Percentiles rank a stretch among this genome's conserved stretches.
Conservation (phyloP, 2,329 filamentous ascomycete genomes). For the Aspergillus ibericus region DNA sequence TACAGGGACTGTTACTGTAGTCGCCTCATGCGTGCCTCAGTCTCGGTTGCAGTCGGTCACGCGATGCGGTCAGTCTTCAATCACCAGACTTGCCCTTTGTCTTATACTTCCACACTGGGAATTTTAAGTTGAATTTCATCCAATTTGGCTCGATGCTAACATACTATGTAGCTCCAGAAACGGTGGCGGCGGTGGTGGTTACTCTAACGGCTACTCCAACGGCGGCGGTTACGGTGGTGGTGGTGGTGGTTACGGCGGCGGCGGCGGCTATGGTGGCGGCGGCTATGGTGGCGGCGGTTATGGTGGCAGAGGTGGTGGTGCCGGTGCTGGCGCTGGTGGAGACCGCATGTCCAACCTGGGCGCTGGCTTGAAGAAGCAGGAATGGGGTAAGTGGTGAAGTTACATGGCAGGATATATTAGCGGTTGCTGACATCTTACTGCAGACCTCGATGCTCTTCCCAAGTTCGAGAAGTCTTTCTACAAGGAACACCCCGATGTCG, state of each 20-base stretch:
- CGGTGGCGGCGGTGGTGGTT: slow-evolving; percentile 55
- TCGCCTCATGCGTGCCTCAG: background rate
- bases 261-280: slow-evolving; percentile 31
- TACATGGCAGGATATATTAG: background rate
- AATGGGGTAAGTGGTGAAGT: slow-evolving; percentile 68
- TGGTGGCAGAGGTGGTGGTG: slow-evolving; percentile 39
- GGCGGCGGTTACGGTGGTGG: slow-evolving; percentile 42
- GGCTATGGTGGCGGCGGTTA: slow-evolving; percentile 35
- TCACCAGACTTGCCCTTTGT: background rate
- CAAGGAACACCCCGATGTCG: slow-evolving; percentile 85
- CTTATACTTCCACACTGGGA: too few species aligned
- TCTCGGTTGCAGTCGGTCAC: background rate
- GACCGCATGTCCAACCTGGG: slow-evolving; percentile 95
- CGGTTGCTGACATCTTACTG: slow-evolving; percentile 27
- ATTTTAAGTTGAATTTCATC: too few species aligned
- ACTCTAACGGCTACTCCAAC: slow-evolving; percentile 51
- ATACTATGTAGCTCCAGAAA: slow-evolving; percentile 31
- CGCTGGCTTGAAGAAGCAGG: slow-evolving; percentile 79
- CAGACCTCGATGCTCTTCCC: slow-evolving; percentile 75
- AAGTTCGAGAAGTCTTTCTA: slow-evolving; percentile 99
- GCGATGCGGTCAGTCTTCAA: background rate
- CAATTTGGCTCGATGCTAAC: slow-evolving; percentile 12
- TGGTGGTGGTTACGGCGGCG: slow-evolving; percentile 27
- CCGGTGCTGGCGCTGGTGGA: slow-evolving; percentile 66
- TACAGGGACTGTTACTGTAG: background rate